phyloP scores from a whole-genome alignment of 2,329 filamentous ascomycete species.

The Ramularia endophylla region DNA sequence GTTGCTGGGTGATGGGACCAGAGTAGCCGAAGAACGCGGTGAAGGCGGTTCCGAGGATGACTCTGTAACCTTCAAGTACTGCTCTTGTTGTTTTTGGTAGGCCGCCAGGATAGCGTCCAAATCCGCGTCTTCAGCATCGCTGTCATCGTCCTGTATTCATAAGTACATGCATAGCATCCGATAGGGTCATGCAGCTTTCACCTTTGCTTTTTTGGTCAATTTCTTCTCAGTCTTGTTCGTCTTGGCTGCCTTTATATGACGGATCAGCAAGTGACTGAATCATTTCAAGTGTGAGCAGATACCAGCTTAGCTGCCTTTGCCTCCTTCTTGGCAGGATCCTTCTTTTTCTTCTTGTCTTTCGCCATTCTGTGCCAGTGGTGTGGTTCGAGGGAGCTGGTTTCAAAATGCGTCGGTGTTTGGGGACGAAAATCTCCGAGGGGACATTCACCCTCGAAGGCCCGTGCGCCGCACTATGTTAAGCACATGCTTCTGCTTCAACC shows the following conservation, averaged over 20 bases:
- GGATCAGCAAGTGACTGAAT: conserved; percentile 40
- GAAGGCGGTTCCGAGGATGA: conserved; percentile 64
- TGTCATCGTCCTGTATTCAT: conserved; percentile 61
- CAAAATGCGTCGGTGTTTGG: neutral
- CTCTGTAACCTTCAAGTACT: conserved; percentile 91
- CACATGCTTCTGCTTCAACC: too few species aligned
- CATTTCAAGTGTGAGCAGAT: conserved; percentile 73
- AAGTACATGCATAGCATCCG: too few species aligned
- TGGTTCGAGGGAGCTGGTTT: neutral
- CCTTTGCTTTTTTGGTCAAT: conserved; percentile 36
- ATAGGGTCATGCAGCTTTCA: neutral
- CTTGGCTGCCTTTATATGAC: conserved; percentile 50
- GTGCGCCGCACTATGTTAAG: neutral
- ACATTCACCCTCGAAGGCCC: conserved; percentile 1
- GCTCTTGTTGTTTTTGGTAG: conserved; percentile 85
- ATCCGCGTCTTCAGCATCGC: conserved; percentile 87
- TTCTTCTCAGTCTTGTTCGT: conserved; percentile 56
- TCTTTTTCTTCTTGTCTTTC: conserved; percentile 44
- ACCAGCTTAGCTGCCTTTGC: conserved; percentile 67
- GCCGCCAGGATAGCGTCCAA: conserved; percentile 89
- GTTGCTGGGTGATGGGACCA: conserved; percentile 81
- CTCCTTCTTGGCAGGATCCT: conserved; percentile 45
- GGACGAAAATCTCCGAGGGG: neutral
- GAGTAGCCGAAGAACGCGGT: conserved; percentile 69
- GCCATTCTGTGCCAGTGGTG: too few species aligned